Evolutionary conservation across 257 asterid genomes (phyloP), one percentile per base, ranked within the genome.

Genomic region (Craterostigma plantagineum): DNA sequence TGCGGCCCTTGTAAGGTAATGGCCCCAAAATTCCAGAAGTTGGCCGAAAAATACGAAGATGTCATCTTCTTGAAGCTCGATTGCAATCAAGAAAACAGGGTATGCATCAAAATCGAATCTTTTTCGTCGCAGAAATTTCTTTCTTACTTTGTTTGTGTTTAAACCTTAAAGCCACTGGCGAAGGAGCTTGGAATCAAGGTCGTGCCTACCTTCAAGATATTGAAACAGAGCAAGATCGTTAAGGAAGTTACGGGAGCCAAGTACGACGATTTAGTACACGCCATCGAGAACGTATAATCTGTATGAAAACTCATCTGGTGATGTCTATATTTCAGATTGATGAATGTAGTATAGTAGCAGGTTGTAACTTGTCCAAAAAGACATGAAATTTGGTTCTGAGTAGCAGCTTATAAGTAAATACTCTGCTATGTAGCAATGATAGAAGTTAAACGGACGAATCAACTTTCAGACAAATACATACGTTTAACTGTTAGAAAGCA

Each of bases 1-100:
- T 82, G 98, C 38, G 98, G 98, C 27, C 98, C 98, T 9, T 87
- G 98, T 50, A 90, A 83, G 67, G 43, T 76, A 38, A 72, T 83
- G 0, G 98, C 95, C 39, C 98, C 98, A 9, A 90, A 66, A 61
- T 83, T 2, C 56, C 52, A 72, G 61, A 45, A 64, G 18, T 54
- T 90, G 57, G 77, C 98, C 0, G 53, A 58, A 56, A 72, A 75
- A 44, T 75, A 90, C 51, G 49, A 56, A 0, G 92, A 83, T 34
- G 92, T 75, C 35, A 50, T 82, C 57, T 90, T 90, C 71, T 70
- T 90, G 43, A 90, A 90, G 75, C 77, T 90, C 46, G 98, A 90
- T 61, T 90, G 98, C 79, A 82, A 77, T 79, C 70, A 74, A 58
- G 91, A 83, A 1, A 90, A 90, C 68, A 82, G 34, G 92, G 95